Evolutionary conservation across 192 early-diverging fungal genomes (phyloP), one percentile per base, ranked within the genome.

Genomic region (Linnemannia zychae): DNA sequence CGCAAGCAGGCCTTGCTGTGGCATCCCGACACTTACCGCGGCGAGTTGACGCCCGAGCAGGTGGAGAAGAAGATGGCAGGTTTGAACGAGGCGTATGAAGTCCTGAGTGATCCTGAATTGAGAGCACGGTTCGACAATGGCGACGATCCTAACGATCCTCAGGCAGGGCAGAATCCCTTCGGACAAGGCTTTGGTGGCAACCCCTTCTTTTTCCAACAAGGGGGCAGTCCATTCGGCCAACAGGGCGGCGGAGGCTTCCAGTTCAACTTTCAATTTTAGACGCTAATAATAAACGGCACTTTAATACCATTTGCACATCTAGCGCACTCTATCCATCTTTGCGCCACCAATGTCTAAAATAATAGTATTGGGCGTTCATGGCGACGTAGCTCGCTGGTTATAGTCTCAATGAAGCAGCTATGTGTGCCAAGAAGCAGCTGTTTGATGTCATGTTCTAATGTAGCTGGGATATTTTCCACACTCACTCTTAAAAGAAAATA

Each of bases 81-180:
- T 24, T 95, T 99, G 76, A 99, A 99, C 79, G 92, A 94, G 80
- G 98, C 98, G 4, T 96, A 98, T 87, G 95, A 97, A 91, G 94
- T 98, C 3, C 88, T 96, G 82, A 92, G 84, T 76, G 88, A 95
- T 79, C 91, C 92, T 60, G 90, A 96, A 65, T 74, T 88, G 57
- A 91, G 92, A 50, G 85, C 89, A 38, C 90, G 90, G 65, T 96
- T 90, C 77, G 95, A 96, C 84, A 93, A 92, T 78, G 95, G 95
- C 17, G 88, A 93, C 66, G 95, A 96, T 85, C 95, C 95, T 47
- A 94, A 93, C 87, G 95, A 96, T 77, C 93, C 94, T 34, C 77
- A 84, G 31, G 88, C 79, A 12, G 88, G 85, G 48, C 91, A 92
- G 48, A 83, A 78, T 37, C 81, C 88, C 48, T 92, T 92, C 81